A percentile compares a stretch with the other conserved stretches of the same genome.
Conservation (phyloP, 179 eudicot species). For the Monotropa hypopitys region DNA sequence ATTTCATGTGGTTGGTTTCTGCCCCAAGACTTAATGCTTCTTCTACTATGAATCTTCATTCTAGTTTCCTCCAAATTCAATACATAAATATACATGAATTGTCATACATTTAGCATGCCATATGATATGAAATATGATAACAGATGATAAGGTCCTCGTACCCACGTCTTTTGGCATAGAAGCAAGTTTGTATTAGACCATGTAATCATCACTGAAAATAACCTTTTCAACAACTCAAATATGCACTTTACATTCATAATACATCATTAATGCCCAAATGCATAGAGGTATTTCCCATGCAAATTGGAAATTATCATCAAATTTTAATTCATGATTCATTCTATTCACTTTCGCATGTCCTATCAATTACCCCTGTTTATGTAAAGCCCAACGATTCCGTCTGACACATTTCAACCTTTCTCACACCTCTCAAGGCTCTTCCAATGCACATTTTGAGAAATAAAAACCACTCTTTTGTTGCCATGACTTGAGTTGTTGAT, state of each 20-base stretch:
- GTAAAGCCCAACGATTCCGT: neutral
- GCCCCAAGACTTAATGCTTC: neutral
- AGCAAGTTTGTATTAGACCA: neutral
- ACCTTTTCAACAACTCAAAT: neutral
- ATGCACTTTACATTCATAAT: neutral
- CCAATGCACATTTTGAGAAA: neutral
- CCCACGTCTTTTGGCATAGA: neutral
- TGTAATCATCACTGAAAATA: neutral
- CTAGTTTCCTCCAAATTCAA: neutral
- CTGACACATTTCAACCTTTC: neutral
- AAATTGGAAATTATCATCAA: neutral
- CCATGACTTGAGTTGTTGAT: neutral
- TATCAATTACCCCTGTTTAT: neutral
- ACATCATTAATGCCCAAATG: neutral
- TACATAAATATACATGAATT: neutral
- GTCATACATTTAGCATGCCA: neutral
- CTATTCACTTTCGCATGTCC: too few species aligned
- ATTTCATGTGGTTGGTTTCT: neutral
- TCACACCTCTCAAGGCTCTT: too few species aligned
- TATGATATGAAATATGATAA: neutral
- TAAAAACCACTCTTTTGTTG: neutral
- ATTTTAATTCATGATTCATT: too few species aligned
- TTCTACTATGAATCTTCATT: neutral
- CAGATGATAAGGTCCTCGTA: too few species aligned
- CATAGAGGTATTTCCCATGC: neutral